phyloP scores from a whole-genome alignment of 768 basidiomycete species.

The Fomitopsis pulvina region DNA sequence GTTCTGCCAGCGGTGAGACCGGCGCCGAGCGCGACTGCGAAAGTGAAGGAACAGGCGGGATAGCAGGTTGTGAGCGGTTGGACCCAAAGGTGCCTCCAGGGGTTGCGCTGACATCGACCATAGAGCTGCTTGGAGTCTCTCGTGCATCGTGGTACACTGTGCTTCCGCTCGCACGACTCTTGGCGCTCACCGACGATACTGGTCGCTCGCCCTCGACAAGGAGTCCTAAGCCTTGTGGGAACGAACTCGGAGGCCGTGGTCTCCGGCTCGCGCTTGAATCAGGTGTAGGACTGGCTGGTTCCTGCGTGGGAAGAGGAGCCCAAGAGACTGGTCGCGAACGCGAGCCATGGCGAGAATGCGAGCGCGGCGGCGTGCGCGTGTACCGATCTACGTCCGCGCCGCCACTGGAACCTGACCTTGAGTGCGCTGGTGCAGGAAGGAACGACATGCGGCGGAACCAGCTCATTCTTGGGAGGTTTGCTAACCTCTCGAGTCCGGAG shows the following conservation, averaged over 20 bases:
- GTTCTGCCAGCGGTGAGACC: slow-evolving; percentile 11
- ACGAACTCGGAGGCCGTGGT: neutral
- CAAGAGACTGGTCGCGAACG: slow-evolving; percentile 16
- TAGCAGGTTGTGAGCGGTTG: neutral
- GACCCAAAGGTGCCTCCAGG: slow-evolving; percentile 8
- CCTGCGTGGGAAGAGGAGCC: slow-evolving; percentile 8
- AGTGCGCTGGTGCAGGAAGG: slow-evolving; percentile 8
- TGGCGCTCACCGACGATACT: slow-evolving; percentile 48
- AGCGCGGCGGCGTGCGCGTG: slow-evolving; percentile 22
- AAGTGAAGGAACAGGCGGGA: slow-evolving; percentile 12
- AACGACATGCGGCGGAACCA: slow-evolving; percentile 46
- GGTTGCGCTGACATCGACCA: slow-evolving; percentile 27
- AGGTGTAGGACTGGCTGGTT: neutral
- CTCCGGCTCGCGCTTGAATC: neutral
- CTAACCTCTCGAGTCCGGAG: slow-evolving; percentile 41
- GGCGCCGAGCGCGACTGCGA: slow-evolving; percentile 6
- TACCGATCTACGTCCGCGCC: slow-evolving; percentile 14
- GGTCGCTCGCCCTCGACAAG: slow-evolving; percentile 34
- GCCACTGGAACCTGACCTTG: slow-evolving; percentile 1
- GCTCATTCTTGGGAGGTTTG: slow-evolving; percentile 43
- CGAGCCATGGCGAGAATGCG: slow-evolving; percentile 16
- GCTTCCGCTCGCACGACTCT: slow-evolving; percentile 38
- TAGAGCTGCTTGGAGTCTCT: slow-evolving; percentile 40
- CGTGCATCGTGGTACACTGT: slow-evolving; percentile 60
- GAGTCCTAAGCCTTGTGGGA: slow-evolving; percentile 14